These are phyloP conservation scores for Daldinia bambusicola DNA, from an alignment of 495 filamentous ascomycete genomes.

Conservation along the genomic window DNA sequence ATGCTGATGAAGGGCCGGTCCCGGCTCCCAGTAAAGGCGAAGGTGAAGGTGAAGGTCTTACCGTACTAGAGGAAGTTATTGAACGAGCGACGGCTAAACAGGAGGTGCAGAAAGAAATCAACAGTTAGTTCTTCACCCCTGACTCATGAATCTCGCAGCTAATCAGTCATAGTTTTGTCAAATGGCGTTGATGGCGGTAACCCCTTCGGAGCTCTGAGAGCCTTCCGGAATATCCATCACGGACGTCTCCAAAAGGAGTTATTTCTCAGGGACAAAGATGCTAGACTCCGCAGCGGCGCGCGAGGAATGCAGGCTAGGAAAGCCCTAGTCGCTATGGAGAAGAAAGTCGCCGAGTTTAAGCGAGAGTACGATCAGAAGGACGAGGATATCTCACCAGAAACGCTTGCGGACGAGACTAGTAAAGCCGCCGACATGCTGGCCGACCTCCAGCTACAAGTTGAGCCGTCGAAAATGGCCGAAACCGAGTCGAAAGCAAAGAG, in stretches of 20 bases:
- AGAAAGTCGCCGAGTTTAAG: conserved; percentile 65
- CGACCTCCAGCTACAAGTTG: conserved; percentile 68
- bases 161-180: conserved; percentile 56
- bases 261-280: conserved; percentile 75
- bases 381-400: conserved; percentile 63
- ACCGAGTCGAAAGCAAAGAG: conserved; percentile 69
- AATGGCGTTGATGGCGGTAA: conserved; percentile 55
- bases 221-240: conserved; percentile 68
- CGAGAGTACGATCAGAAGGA: conserved; percentile 63
- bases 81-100: conserved; percentile 70
- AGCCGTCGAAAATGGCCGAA: conserved; percentile 62
- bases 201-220: conserved; percentile 65
- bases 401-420: conserved; percentile 68
- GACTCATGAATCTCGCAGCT: conserved; percentile 48
- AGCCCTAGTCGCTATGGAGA: conserved; percentile 71
- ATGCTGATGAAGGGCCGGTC: conserved; percentile 36
- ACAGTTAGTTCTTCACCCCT: conserved; percentile 54
- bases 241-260: conserved; percentile 68
- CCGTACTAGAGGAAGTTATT: conserved; percentile 74
- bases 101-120: conserved; percentile 65
- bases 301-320: conserved; percentile 78
- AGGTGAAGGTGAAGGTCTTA: conserved; percentile 26
- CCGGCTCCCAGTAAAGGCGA: background rate
- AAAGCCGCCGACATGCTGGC: conserved; percentile 70
- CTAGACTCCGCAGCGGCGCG: conserved; percentile 75